Evolutionary conservation across 352 stramenopile species (phyloP).

Genomic region (Phytopythium ostracodes): DNA sequence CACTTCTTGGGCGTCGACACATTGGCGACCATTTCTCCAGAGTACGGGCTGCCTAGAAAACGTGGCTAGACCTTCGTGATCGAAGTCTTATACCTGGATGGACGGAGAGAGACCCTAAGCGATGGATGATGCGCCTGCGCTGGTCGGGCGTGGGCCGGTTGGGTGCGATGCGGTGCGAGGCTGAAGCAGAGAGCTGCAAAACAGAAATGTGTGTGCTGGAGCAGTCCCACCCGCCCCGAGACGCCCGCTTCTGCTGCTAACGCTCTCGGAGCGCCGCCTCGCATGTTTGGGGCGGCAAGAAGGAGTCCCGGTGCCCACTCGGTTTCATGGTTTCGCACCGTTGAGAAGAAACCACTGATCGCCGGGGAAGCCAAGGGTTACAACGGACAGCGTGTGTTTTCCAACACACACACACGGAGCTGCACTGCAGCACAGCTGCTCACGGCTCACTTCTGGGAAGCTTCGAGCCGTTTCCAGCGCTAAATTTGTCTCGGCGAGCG

Average conservation of each 20-base stretch:
- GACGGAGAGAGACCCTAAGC: background rate
- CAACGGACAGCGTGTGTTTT: conserved; percentile 4
- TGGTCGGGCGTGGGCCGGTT: background rate
- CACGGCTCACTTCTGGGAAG: conserved; percentile 9
- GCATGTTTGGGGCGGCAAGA: background rate
- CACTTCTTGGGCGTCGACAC: conserved; percentile 24
- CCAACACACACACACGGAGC: too few relatives aligned
- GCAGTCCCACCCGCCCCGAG: conserved; percentile 1
- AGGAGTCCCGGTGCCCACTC: background rate
- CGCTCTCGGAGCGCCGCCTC: background rate
- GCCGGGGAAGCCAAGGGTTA: background rate
- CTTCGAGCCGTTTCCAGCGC: conserved; percentile 7
- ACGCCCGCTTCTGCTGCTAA: background rate
- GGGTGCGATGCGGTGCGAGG: background rate
- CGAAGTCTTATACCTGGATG: background rate
- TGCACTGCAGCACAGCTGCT: too few relatives aligned
- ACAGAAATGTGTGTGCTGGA: conserved; percentile 1
- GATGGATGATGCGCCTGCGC: background rate
- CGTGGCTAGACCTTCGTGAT: too few relatives aligned
- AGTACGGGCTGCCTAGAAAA: too few relatives aligned
- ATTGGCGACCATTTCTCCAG: conserved; percentile 22
- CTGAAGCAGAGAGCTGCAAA: conserved; percentile 6
- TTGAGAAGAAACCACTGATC: conserved; percentile 8
- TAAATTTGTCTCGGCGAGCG: conserved; percentile 1
- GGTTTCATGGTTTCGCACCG: conserved; percentile 10